Conservation (phyloP, 108 stramenopile genomes). For the Fragilaria radians region DNA sequence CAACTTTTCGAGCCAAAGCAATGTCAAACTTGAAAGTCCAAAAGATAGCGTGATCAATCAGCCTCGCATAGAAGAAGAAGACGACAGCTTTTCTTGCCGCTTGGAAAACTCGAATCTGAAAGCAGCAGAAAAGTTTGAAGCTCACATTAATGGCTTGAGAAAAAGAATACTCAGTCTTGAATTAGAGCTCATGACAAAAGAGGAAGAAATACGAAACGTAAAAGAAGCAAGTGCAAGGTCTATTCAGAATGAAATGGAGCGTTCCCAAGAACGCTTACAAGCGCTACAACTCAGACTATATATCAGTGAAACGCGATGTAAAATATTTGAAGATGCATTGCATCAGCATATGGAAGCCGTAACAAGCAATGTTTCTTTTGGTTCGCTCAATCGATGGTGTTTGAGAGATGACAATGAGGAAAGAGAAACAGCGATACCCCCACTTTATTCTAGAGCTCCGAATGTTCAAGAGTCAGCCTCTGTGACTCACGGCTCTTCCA, state of each 20-base stretch:
- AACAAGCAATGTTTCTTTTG: conserved; percentile 8
- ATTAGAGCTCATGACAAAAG: conserved; percentile 4
- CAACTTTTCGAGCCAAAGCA: background rate
- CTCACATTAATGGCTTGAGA: background rate
- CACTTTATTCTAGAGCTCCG: conserved; percentile 9
- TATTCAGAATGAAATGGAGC: conserved; percentile 10
- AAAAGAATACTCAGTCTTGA: conserved; percentile 10
- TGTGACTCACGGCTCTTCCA: too few species aligned
- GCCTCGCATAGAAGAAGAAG: background rate
- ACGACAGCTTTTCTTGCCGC: background rate
- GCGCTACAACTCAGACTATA: conserved; percentile 38
- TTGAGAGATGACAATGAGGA: background rate
- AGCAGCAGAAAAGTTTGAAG: background rate
- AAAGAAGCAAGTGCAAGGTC: conserved; percentile 4
- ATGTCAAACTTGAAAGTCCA: background rate
- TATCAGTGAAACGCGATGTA: conserved; percentile 34
- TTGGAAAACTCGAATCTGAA: background rate
- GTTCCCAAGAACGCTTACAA: conserved; percentile 23
- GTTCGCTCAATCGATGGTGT: background rate
- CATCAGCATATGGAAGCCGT: conserved; percentile 32
- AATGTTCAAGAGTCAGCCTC: too few species aligned
- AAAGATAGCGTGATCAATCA: background rate
- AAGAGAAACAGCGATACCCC: background rate
- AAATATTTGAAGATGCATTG: conserved; percentile 35
- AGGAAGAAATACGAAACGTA: conserved; percentile 3